These are phyloP conservation scores for Ophioceras dolichostomum DNA, from an alignment of 2,329 filamentous ascomycete genomes.

Conservation along the genomic window DNA sequence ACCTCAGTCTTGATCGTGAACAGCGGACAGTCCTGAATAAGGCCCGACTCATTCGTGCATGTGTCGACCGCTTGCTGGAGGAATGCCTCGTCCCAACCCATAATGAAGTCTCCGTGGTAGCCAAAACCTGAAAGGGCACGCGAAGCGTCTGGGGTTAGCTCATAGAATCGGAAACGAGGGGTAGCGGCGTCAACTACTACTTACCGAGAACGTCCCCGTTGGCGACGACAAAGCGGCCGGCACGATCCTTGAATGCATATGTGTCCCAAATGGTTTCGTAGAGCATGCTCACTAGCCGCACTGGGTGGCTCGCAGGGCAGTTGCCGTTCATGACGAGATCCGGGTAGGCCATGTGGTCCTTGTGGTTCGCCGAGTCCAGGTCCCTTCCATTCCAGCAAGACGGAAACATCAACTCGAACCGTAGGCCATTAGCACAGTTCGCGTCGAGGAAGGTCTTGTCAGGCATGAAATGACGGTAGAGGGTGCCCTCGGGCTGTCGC, in stretches of 20 bases:
- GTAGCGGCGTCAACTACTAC: background rate
- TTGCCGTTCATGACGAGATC: conserved; percentile 61
- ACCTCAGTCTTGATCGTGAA: conserved; percentile 56
- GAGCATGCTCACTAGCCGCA: conserved; percentile 62
- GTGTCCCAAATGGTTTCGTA: conserved; percentile 82
- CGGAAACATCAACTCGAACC: conserved; percentile 78
- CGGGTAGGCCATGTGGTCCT: conserved; percentile 65
- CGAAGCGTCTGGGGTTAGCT: conserved; percentile 4
- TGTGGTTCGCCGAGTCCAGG: conserved; percentile 39
- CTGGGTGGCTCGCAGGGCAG: conserved; percentile 59
- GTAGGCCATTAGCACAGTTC: conserved; percentile 71
- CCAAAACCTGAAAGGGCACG: conserved; percentile 43
- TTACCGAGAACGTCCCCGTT: conserved; percentile 67
- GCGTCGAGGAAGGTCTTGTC: conserved; percentile 68
- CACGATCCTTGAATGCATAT: conserved; percentile 43
- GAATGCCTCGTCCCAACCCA: conserved; percentile 60
- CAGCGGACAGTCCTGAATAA: conserved; percentile 60
- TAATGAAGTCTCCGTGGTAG: conserved; percentile 72
- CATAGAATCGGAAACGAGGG: too few relatives aligned
- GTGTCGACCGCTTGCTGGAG: conserved; percentile 60
- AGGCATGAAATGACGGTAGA: conserved; percentile 73
- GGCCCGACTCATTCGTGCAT: conserved; percentile 61
- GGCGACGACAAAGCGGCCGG: conserved; percentile 61
- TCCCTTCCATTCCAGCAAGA: conserved; percentile 77
- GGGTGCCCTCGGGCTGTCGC: conserved; percentile 52